phyloP scores from a whole-genome alignment of 192 early-diverging fungal genomes.

The Rhizophagus sp. region DNA sequence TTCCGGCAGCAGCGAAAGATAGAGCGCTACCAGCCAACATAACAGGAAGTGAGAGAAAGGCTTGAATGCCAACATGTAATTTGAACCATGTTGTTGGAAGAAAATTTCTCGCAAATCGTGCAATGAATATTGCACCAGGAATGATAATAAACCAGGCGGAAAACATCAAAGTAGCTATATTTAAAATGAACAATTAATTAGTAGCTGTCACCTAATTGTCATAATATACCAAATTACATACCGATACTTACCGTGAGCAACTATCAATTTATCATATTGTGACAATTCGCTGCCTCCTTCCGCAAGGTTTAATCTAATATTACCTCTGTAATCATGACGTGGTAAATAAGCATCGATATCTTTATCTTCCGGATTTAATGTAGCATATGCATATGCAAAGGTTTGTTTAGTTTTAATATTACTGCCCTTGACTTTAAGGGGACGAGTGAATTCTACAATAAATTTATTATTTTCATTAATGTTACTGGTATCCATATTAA shows the following conservation, averaged over 20 bases:
- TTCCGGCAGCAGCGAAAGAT: neutral
- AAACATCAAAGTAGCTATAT: slow-evolving; percentile 18
- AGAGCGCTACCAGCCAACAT: neutral
- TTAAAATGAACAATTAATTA: neutral
- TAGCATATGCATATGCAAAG: neutral
- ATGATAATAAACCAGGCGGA: neutral
- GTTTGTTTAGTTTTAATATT: neutral
- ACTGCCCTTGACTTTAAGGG: neutral
- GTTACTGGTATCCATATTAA: neutral
- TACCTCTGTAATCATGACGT: neutral
- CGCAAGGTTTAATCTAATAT: neutral
- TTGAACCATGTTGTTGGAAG: slow-evolving; percentile 4
- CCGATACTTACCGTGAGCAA: slow-evolving; percentile 23
- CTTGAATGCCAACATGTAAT: slow-evolving; percentile 19
- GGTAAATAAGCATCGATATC: neutral
- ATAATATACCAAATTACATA: neutral
- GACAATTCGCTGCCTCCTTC: neutral
- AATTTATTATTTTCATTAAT: neutral
- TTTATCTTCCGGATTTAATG: neutral
- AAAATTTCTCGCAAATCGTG: neutral
- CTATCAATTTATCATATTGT: neutral
- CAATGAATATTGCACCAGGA: slow-evolving; percentile 21
- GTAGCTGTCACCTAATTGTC: neutral
- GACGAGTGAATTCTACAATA: neutral
- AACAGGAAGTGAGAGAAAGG: neutral